Evolutionary conservation across 768 basidiomycete species (phyloP).

Genomic region (Sporobolomyces roseus): DNA sequence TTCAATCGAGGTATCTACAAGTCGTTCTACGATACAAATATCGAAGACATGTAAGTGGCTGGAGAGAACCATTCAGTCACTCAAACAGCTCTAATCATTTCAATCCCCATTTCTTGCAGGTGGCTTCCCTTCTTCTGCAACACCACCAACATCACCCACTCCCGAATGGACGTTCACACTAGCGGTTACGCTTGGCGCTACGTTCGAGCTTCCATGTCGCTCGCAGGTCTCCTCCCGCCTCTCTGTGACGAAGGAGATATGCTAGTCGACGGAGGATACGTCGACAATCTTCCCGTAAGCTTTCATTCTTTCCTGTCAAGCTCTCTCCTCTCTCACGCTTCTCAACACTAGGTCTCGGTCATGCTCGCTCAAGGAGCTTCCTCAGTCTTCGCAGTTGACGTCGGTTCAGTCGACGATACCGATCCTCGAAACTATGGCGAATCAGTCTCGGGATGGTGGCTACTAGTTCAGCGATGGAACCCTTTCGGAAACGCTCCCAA

Average conservation of each 20-base stretch:
- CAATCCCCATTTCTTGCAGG: conserved; percentile 57
- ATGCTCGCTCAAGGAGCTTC: conserved; percentile 90
- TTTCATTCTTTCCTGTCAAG: not conserved
- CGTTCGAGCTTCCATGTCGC: conserved; percentile 92
- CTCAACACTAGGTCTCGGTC: conserved; percentile 62
- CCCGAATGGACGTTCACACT: conserved; percentile 93
- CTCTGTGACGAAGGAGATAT: conserved; percentile 89
- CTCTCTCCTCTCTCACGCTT: not conserved
- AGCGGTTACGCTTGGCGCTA: conserved; percentile 98
- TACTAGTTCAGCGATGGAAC: conserved; percentile 87
- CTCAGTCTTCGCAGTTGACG: conserved; percentile 86
- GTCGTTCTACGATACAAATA: conserved; percentile 52
- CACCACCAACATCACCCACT: conserved; percentile 92
- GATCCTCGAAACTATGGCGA: conserved; percentile 92
- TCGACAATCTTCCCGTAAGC: conserved; percentile 76
- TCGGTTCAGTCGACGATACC: conserved; percentile 91
- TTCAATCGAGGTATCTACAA: conserved; percentile 94
- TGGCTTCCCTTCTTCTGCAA: conserved; percentile 96
- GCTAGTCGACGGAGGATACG: conserved; percentile 62
- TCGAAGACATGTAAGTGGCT: conserved; percentile 49
- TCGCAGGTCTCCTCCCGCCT: conserved; percentile 91
- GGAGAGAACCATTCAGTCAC: no score
- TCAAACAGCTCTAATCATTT: not conserved
- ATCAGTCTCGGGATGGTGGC: conserved; percentile 92
- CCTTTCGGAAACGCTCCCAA: conserved; percentile 67